Base-by-base conservation (phyloP, 225 moss, liverwort and hornwort species). In the Pseudisothecium myosuroides region DNA sequence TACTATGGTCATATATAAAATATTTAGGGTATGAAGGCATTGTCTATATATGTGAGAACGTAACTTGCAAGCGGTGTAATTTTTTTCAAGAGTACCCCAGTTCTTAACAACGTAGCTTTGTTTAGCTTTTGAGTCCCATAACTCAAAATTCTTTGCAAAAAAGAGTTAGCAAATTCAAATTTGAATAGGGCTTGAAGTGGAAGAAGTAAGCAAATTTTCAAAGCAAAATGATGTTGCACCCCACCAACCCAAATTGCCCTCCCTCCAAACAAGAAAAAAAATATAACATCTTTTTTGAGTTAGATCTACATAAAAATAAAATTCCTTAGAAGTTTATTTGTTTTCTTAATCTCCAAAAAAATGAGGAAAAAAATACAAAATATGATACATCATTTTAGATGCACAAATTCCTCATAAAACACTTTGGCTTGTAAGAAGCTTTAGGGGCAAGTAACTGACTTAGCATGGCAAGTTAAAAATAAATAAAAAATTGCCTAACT, bases 1-100 rank as follows among this genome's bases (percentile, higher is more conserved):
- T 20, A 7, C 12, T 75, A 6, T 32, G 0, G 1, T 19, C 31
- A 49, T 19, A 32, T 29, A 19, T 75, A 4, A 0, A 49, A 31
- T 11, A 49, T 49, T 31, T 1, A 7, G 1, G 8, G 1, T 31
- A 47, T 41, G 0, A 11, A 0, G 0, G 29, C 7, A 29, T 47
- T 47, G 7, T 74, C 6, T 47, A 47, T n/a, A n/a, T n/a, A n/a
- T 47, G 1, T 31, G 7, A 11, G 4, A 7, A 47, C 1, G 0
- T 18, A 47, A 6, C 17, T 3, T 74, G 11, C 6, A 47, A 47
- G 18, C 12, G 1, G 4, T 19, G 0, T 7, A 75, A 7, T 31
- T 11, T 74, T 47, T 74, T 47, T 4, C 6, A 11, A 12, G 4
- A 49, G 11, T 31, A 31, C 3, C 2, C 0, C 0, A 4, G 7